A percentile compares a stretch with the other conserved stretches of the same genome.
phyloP scores from a whole-genome alignment of 345 rosid genomes.

The Anacardium occidentale region DNA sequence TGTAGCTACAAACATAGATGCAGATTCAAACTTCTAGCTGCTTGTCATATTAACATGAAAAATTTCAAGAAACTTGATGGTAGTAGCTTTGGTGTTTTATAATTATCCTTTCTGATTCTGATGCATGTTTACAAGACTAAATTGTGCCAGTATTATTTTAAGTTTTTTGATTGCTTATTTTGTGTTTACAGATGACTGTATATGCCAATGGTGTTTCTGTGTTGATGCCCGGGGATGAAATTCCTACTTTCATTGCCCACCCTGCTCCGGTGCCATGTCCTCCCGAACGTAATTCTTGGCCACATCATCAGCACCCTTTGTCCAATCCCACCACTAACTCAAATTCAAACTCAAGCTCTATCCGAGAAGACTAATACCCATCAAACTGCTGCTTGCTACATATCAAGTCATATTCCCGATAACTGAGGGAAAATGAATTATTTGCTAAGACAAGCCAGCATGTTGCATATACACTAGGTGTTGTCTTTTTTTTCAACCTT shows the following conservation, averaged over 20 bases:
- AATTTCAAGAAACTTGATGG: background rate
- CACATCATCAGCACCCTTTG: constrained; percentile 23
- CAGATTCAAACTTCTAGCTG: background rate
- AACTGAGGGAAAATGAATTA: background rate
- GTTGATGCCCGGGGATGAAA: constrained; percentile 86
- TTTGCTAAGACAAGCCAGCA: background rate
- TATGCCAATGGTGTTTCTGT: constrained; percentile 84
- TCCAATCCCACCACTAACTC: constrained; percentile 20
- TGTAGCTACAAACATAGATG: background rate
- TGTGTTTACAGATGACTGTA: constrained; percentile 60
- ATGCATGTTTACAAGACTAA: background rate
- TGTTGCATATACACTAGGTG: background rate
- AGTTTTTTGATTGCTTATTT: no score
- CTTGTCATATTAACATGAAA: background rate
- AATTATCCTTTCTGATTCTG: background rate
- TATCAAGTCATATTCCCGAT: background rate
- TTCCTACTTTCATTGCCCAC: constrained; percentile 81
- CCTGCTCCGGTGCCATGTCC: constrained; percentile 67
- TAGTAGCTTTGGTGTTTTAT: background rate
- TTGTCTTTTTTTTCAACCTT: constrained; percentile 13
- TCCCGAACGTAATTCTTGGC: constrained; percentile 25
- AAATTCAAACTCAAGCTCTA: constrained; percentile 19
- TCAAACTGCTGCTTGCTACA: background rate
- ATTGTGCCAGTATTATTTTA: background rate
- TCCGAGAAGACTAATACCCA: constrained; percentile 20